phyloP scores from a whole-genome alignment of 2,329 filamentous ascomycete genomes.

The Calonectria naviculata region DNA sequence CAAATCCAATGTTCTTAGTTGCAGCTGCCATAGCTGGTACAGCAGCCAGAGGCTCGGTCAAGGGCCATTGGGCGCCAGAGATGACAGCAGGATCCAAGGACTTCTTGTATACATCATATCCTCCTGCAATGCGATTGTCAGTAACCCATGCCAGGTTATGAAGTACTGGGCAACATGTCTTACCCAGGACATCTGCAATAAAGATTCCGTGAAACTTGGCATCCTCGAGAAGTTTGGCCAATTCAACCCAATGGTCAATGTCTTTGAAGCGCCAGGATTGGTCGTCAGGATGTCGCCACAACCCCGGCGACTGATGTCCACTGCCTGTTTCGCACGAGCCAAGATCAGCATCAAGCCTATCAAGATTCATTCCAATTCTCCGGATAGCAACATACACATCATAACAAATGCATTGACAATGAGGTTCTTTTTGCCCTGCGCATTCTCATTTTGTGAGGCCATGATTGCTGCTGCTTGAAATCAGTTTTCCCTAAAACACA shows the following conservation, averaged over 20 bases:
- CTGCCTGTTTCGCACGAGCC: constrained; percentile 40
- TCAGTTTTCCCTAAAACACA: neutral
- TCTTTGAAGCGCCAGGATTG: constrained; percentile 71
- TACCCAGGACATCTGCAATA: constrained; percentile 72
- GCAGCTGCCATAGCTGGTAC: constrained; percentile 77
- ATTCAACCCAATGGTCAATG: constrained; percentile 68
- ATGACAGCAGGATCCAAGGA: constrained; percentile 68
- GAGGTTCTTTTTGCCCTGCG: constrained; percentile 48
- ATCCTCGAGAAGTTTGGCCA: constrained; percentile 69
- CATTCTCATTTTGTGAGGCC: constrained; percentile 24
- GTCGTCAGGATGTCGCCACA: constrained; percentile 73
- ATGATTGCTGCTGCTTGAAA: constrained; percentile 23
- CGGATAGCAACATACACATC: constrained; percentile 44
- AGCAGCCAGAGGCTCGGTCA: constrained; percentile 74
- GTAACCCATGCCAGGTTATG: rapidly evolving
- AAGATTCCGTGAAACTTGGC: constrained; percentile 76
- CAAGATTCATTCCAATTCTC: neutral
- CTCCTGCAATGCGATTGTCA: constrained; percentile 51
- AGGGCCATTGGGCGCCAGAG: constrained; percentile 76
- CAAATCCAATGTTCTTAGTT: constrained; percentile 75
- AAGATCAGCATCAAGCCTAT: constrained; percentile 20
- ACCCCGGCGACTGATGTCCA: constrained; percentile 59
- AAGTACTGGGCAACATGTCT: neutral
- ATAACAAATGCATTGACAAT: constrained; percentile 58
- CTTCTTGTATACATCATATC: constrained; percentile 78